Evolutionary conservation across 768 basidiomycete species (phyloP), one percentile per base, ranked within the genome.

Genomic region (Lactarius akahatsu): DNA sequence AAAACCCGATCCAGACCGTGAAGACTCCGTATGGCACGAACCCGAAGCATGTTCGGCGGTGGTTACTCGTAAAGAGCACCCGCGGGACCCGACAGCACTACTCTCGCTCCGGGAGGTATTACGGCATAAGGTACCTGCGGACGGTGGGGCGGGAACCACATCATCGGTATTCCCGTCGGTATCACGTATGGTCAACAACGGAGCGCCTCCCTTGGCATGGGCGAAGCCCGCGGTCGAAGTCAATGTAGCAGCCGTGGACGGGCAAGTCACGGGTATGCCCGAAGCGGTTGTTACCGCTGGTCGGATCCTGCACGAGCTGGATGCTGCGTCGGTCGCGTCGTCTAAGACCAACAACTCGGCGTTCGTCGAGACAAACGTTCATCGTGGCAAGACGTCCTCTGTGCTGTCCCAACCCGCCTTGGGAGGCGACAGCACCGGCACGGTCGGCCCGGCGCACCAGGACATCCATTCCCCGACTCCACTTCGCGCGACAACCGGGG

Each of bases 81-180:
- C 86, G 0, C 80, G 83, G 20, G 89, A 90, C 68, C 79, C 81
- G 0, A 79, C 86, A 0, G 81, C 83, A 1, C 71, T 89, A 0
- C 75, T 88, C 7, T 82, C 84, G 0, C 77, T 91, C 15, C 78
- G 86, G 1, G 87, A 88, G 38, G 88, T 88, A 10, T 75, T 90
- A 6, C 80, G 87, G 15, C 82, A 85, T 63, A 84, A 83, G 69
- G 74, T 78, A 0, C 79, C 82, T 5, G 71, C 73, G 13, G 82
- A 83, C 38, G 65, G 64, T 11, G 56, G 71, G 9, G 66, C 58
- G 52, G 65, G 70, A 6, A 58, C 70, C 2, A 63, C 72, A 15
- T 72, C 73, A 10, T 74, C 77, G 9, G 61, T 69, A 13, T 47
- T 74, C 18, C 61, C 60, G 23, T 64, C 65, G 6, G 61, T 69